Conservation (phyloP, 2,329 filamentous ascomycete genomes). For the Aschersonia sp. region DNA sequence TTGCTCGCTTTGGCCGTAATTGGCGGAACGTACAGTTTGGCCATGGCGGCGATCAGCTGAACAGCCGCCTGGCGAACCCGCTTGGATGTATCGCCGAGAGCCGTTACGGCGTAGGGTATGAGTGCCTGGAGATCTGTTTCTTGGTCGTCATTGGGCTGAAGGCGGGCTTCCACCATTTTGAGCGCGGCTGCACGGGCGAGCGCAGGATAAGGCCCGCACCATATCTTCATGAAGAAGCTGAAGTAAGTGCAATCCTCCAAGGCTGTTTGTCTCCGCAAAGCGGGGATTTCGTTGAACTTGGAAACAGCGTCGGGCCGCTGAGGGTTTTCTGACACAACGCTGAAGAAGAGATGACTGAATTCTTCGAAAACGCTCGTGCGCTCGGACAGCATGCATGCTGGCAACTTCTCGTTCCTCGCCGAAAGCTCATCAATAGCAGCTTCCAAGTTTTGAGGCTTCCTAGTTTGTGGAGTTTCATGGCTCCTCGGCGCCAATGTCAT, state of each 20-base stretch:
- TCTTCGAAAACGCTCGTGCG: slow-evolving; percentile 40
- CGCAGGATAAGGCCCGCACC: slow-evolving; percentile 56
- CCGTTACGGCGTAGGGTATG: slow-evolving; percentile 66
- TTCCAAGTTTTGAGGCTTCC: slow-evolving; percentile 22
- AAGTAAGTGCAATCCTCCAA: slow-evolving; percentile 51
- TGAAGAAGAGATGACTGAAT: slow-evolving; percentile 43
- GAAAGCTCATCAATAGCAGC: slow-evolving; percentile 23
- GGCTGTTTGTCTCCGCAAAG: slow-evolving; percentile 38
- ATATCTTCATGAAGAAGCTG: slow-evolving; percentile 62
- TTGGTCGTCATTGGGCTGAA: slow-evolving; percentile 34
- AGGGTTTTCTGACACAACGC: slow-evolving; percentile 30
- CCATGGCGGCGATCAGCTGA: slow-evolving; percentile 45
- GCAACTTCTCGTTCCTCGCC: slow-evolving; percentile 19
- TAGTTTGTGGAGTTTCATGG: slow-evolving; percentile 10
- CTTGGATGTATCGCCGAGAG: slow-evolving; percentile 60
- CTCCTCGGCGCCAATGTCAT: slow-evolving; percentile 29
- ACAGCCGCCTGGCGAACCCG: slow-evolving; percentile 64
- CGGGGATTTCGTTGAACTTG: slow-evolving; percentile 37
- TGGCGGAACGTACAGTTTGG: slow-evolving; percentile 27
- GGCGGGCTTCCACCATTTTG: slow-evolving; percentile 41
- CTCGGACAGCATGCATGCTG: slow-evolving; percentile 37
- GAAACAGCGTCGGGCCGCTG: slow-evolving; percentile 24
- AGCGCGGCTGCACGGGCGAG: slow-evolving; percentile 56
- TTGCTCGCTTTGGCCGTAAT: slow-evolving; percentile 22
- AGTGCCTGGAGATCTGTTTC: slow-evolving; percentile 60